Evolutionary conservation across 768 basidiomycete species (phyloP).

Genomic region (Hygrophoropsis aurantiaca): DNA sequence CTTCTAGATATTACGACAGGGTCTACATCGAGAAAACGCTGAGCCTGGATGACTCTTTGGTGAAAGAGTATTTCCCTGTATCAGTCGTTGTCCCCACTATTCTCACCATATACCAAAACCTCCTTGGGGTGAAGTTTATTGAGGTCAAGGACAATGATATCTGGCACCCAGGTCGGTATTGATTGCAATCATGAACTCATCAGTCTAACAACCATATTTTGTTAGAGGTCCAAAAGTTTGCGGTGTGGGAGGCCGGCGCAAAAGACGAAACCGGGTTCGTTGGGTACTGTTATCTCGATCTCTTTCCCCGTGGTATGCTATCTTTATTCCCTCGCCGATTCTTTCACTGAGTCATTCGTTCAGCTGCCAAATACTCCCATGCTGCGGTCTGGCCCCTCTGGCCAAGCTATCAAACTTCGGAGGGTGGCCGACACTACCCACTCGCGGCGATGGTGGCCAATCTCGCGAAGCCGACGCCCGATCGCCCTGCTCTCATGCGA

Average conservation of each 20-base stretch:
- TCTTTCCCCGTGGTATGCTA: constrained; percentile 74
- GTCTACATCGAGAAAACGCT: constrained; percentile 63
- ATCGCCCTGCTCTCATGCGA: constrained; percentile 81
- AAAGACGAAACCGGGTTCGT: constrained; percentile 71
- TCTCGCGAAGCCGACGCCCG: constrained; percentile 79
- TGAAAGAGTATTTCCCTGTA: constrained; percentile 92
- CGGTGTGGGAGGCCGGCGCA: constrained; percentile 82
- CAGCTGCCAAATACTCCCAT: constrained; percentile 80
- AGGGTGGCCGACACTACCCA: constrained; percentile 69
- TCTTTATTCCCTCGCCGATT: background rate
- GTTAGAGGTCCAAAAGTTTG: constrained; percentile 77
- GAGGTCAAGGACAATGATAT: constrained; percentile 56
- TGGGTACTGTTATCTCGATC: constrained; percentile 85
- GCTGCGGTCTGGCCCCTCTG: constrained; percentile 83
- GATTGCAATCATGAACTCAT: background rate
- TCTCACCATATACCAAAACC: constrained; percentile 78
- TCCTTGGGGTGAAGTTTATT: constrained; percentile 73
- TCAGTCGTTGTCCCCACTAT: constrained; percentile 80
- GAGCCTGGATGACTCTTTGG: constrained; percentile 69
- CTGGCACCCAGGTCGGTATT: constrained; percentile 77
- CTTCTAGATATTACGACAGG: constrained; percentile 29
- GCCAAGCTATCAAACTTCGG: constrained; percentile 56
- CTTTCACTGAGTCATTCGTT: background rate
- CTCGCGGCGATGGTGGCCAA: constrained; percentile 88
- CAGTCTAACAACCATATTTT: constrained; percentile 2